Evolutionary conservation across 163 green algal species (phyloP), one percentile per base, ranked within the genome.

Genomic region (Coccomyxa subellipsoidea): DNA sequence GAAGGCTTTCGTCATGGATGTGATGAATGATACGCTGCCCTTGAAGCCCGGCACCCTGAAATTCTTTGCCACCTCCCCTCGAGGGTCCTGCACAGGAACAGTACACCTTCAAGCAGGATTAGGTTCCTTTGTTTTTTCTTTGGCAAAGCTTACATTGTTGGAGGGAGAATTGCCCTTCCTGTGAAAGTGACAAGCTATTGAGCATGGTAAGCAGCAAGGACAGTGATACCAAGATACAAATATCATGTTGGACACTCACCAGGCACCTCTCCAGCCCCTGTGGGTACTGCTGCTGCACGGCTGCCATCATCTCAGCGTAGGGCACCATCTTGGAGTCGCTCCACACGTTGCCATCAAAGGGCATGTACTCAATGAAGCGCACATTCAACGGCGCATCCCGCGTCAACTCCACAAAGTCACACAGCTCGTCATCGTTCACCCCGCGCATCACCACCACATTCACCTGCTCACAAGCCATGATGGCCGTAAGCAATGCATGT

Each of bases 321-420:
- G 92, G 27, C 80, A 95, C 93, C 94, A 98, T 94, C 87, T 96
- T 96, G 37, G 82, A 85, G 72, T 92, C 87, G 39, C 54, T 87
- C 96, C 96, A 99, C 32, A 96, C 94, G 80, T 99, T 99, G 80
- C 96, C 97, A 81, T 99, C 96, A 82, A 99, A 99, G n/a, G 97
- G 97, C 97, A 99, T 99, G 90, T 98, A 99, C 95, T 99, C 97
- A 54, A 99, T 99, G 91, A 99, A 99, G 31, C 96, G 91, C 70
- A 88, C 96, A 88, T 99, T 99, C 88, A 99, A 85, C 35, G 92
- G 91, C 71, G 76, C 66, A 39, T 94, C 25, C 0, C 88, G 76
- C 12, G 97, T 98, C 12, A 99, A 83, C 82, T 93, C 91, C n/a
- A 97, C 96, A 92, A 99, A 99, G 80, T 97, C 95, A 0, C 75